Percentiles rank a stretch among this genome's conserved stretches.
Evolutionary conservation across 192 early-diverging fungal genomes (phyloP).

Genomic region (Coemansia reversa): DNA sequence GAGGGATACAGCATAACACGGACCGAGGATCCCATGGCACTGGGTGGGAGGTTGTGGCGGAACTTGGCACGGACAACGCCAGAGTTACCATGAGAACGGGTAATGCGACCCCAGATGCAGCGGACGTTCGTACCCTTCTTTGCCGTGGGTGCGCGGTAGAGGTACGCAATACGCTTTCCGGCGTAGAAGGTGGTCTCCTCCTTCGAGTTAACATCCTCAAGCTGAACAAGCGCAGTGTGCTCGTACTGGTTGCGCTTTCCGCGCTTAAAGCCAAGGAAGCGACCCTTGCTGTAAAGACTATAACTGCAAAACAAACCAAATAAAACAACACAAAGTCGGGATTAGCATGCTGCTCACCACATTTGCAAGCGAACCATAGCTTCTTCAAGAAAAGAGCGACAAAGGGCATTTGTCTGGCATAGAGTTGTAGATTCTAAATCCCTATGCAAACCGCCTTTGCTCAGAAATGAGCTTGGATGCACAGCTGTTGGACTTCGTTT

Average conservation of each 20-base stretch:
- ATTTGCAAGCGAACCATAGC: no score
- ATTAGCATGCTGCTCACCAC: no score
- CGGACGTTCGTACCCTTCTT: conserved; percentile 92
- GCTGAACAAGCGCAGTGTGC: conserved; percentile 87
- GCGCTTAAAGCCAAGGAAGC: conserved; percentile 93
- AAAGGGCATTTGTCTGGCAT: no score
- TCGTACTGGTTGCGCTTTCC: conserved; percentile 88
- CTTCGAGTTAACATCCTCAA: conserved; percentile 89
- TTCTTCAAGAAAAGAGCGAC: no score
- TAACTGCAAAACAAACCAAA: conserved; percentile 3
- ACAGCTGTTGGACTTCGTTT: no score
- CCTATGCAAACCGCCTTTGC: no score
- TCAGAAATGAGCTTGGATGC: no score
- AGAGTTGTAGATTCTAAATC: no score
- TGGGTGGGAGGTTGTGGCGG: conserved; percentile 94
- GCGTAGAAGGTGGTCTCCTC: conserved; percentile 95
- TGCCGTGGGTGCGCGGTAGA: conserved; percentile 89
- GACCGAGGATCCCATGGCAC: conserved; percentile 87
- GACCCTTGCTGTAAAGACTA: conserved; percentile 98
- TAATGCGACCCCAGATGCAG: conserved; percentile 97
- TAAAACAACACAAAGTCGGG: conserved; percentile 1
- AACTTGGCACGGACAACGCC: conserved; percentile 97
- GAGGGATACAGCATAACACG: conserved; percentile 98
- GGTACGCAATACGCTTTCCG: conserved; percentile 97
- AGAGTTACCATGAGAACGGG: conserved; percentile 92